These are phyloP conservation scores for Kuraishia hungarica DNA, from an alignment of 805 yeast species.

Conservation along the genomic window DNA sequence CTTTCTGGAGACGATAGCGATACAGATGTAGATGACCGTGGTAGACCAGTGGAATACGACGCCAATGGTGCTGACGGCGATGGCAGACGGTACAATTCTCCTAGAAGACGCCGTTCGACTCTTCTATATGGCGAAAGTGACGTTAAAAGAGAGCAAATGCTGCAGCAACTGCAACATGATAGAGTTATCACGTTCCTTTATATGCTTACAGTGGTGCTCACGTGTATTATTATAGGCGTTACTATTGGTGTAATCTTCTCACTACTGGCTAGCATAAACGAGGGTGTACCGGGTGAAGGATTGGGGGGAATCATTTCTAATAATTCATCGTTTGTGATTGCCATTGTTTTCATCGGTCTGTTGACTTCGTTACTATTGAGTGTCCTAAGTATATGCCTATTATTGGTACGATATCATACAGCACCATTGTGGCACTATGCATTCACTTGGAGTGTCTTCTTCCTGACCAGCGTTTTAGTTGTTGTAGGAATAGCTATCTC, in stretches of 20 bases:
- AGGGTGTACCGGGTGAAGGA: conserved; percentile 3
- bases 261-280: conserved; percentile 4
- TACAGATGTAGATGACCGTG: neutral
- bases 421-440: conserved; percentile 34
- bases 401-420: conserved; percentile 27
- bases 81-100: neutral
- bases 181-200: conserved; percentile 4
- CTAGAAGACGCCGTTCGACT: neutral
- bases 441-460: conserved; percentile 31
- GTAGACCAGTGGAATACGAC: neutral
- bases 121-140: neutral
- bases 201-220: conserved; percentile 1
- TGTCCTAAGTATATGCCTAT: conserved; percentile 34
- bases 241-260: conserved; percentile 33
- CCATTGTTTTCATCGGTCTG: conserved; percentile 30
- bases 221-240: conserved; percentile 26
- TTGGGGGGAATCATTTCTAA: conserved; percentile 5
- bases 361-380: conserved; percentile 32
- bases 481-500: conserved; percentile 26
- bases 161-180: conserved; percentile 3
- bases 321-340: conserved; percentile 17
- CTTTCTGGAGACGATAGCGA: neutral
- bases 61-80: too few species aligned
- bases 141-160: neutral
- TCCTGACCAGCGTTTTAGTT: conserved; percentile 30